phyloP scores from a whole-genome alignment of 495 filamentous ascomycete species.

The Echria macrotheca region DNA sequence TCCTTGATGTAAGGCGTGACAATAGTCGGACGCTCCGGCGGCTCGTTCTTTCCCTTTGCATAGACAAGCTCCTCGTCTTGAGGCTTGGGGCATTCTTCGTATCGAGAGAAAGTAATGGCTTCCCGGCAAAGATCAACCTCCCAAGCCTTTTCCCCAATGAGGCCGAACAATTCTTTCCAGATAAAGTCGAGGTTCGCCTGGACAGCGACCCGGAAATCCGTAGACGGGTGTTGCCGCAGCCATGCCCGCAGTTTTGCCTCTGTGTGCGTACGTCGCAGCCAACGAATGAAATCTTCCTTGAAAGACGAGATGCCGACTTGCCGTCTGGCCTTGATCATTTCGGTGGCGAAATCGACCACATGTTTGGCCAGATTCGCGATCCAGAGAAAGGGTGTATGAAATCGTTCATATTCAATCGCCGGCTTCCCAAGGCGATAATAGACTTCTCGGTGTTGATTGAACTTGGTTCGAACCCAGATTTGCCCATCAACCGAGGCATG shows the following conservation, averaged over 20 bases:
- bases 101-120: constrained; percentile 12
- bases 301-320: constrained; percentile 50
- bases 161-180: constrained; percentile 53
- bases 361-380: constrained; percentile 61
- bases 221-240: constrained; percentile 37
- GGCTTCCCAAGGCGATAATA: constrained; percentile 59
- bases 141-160: constrained; percentile 19
- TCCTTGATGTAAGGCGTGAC: constrained; percentile 63
- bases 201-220: constrained; percentile 55
- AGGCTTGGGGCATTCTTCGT: constrained; percentile 18
- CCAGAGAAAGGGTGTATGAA: constrained; percentile 59
- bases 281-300: constrained; percentile 45
- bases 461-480: constrained; percentile 56
- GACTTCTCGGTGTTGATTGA: constrained; percentile 33
- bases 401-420: constrained; percentile 51
- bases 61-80: background rate
- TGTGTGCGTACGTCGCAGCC: constrained; percentile 43
- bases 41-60: too few relatives aligned
- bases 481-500: constrained; percentile 42
- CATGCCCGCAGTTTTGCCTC: constrained; percentile 35
- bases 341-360: constrained; percentile 55
- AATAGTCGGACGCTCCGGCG: constrained; percentile 40
- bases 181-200: constrained; percentile 55
- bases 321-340: constrained; percentile 20
- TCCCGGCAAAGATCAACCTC: constrained; percentile 44